These are phyloP conservation scores for Sugiyamaella grinbergsii DNA, from an alignment of 1,139 yeast genomes.

Conservation along the genomic window DNA sequence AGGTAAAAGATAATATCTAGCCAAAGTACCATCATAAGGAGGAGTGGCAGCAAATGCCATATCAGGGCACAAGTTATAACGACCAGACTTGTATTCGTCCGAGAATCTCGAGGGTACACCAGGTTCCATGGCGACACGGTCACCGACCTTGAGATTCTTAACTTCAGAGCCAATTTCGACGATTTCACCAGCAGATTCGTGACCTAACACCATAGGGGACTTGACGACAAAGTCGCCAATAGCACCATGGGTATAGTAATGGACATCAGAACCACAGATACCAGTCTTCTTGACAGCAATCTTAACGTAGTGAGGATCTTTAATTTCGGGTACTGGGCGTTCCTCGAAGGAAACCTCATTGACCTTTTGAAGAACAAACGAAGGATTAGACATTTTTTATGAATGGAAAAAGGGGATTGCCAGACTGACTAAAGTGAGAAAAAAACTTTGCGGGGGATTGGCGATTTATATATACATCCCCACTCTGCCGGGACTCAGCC, in stretches of 20 bases:
- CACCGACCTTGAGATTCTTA: constrained; percentile 44
- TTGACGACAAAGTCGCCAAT: constrained; percentile 56
- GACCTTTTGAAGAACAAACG: constrained; percentile 67
- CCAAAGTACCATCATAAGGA: constrained; percentile 66
- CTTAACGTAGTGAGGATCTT: constrained; percentile 68
- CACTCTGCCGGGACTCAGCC: constrained; percentile 8
- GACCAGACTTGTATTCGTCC: constrained; percentile 72
- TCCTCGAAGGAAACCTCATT: constrained; percentile 67
- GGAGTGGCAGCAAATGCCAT: constrained; percentile 92
- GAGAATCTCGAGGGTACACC: constrained; percentile 81
- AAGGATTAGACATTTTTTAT: constrained; percentile 50
- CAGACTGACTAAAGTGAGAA: not conserved
- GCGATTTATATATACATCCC: constrained; percentile 2
- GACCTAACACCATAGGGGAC: constrained; percentile 54
- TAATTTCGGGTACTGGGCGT: constrained; percentile 62
- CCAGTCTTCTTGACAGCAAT: constrained; percentile 79
- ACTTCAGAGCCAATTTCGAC: constrained; percentile 67
- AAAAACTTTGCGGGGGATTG: constrained; percentile 15
- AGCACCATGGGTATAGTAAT: constrained; percentile 75
- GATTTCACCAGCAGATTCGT: constrained; percentile 71
- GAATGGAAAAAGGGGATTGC: not conserved
- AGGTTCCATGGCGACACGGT: constrained; percentile 68
- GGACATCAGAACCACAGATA: constrained; percentile 87
- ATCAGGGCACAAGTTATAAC: constrained; percentile 76
- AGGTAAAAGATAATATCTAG: constrained; percentile 72